Conservation (phyloP, 148 eudicot genomes). For the Rhododendron griersonianum region DNA sequence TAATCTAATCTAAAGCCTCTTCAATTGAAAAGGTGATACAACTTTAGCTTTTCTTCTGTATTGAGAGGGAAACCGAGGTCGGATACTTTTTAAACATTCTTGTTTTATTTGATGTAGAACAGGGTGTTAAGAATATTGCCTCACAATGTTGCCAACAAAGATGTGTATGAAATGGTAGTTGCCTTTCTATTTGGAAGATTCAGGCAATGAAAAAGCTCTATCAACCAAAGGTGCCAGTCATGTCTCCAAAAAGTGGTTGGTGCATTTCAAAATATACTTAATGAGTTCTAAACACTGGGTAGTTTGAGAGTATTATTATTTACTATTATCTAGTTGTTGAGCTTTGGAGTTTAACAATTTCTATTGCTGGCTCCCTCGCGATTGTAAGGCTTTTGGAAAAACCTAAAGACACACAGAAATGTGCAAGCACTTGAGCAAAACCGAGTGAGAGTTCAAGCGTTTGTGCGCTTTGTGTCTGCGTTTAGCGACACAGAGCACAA, state of each 20-base stretch:
- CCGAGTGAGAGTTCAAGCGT: background rate
- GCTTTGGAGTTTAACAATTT: too few species aligned
- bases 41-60: slow-evolving; percentile 2
- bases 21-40: background rate
- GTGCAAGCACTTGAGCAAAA: too few species aligned
- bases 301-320: background rate
- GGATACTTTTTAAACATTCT: background rate
- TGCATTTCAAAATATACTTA: background rate
- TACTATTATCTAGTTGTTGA: too few species aligned
- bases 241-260: background rate
- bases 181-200: slow-evolving; percentile 7
- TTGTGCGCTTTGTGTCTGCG: too few species aligned
- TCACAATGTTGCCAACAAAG: background rate
- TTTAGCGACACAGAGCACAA: too few species aligned
- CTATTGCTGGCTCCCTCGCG: too few species aligned
- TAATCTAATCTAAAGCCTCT: background rate
- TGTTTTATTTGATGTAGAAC: slow-evolving; percentile 8
- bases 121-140: background rate
- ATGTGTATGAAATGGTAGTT: background rate
- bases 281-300: background rate
- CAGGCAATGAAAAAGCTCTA: background rate
- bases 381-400: too few species aligned
- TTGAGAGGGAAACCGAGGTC: slow-evolving; percentile 1
- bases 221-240: background rate
- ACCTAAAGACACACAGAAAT: too few species aligned